These are phyloP conservation scores for Ceriops zippeliana DNA, from an alignment of 345 rosid species.

Conservation along the genomic window DNA sequence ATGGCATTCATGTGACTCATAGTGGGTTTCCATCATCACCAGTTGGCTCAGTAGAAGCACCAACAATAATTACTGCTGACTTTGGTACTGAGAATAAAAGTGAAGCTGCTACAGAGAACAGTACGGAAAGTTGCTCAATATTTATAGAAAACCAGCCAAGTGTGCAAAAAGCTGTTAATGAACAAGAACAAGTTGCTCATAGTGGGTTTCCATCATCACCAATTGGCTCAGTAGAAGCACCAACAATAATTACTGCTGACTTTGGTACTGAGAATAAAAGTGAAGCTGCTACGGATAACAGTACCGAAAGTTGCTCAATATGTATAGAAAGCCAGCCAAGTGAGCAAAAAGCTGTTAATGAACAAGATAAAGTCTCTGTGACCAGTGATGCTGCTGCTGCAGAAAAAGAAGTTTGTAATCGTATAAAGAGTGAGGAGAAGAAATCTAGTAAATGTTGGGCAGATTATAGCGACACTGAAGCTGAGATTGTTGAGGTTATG, in stretches of 20 bases:
- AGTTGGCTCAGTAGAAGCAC: slow-evolving; percentile 39
- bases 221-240: slow-evolving; percentile 37
- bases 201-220: slow-evolving; percentile 44
- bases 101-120: slow-evolving; percentile 37
- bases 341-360: slow-evolving; percentile 30
- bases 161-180: slow-evolving; percentile 29
- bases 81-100: slow-evolving; percentile 33
- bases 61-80: slow-evolving; percentile 28
- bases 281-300: slow-evolving; percentile 37
- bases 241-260: slow-evolving; percentile 28
- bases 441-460: slow-evolving; percentile 69
- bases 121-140: slow-evolving; percentile 32
- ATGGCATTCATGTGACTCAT: slow-evolving; percentile 33
- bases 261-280: slow-evolving; percentile 33
- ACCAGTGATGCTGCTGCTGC: slow-evolving; percentile 24
- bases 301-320: slow-evolving; percentile 32
- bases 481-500: slow-evolving; percentile 59
- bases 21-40: slow-evolving; percentile 44
- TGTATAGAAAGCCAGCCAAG: slow-evolving; percentile 33
- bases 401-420: slow-evolving; percentile 32
- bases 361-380: slow-evolving; percentile 20
- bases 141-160: slow-evolving; percentile 33
- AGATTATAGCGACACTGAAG: slow-evolving; percentile 74
- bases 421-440: slow-evolving; percentile 36
- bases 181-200: slow-evolving; percentile 33